Evolutionary conservation across 2,329 filamentous ascomycete genomes (phyloP).

Genomic region (Colletotrichum eleusines): DNA sequence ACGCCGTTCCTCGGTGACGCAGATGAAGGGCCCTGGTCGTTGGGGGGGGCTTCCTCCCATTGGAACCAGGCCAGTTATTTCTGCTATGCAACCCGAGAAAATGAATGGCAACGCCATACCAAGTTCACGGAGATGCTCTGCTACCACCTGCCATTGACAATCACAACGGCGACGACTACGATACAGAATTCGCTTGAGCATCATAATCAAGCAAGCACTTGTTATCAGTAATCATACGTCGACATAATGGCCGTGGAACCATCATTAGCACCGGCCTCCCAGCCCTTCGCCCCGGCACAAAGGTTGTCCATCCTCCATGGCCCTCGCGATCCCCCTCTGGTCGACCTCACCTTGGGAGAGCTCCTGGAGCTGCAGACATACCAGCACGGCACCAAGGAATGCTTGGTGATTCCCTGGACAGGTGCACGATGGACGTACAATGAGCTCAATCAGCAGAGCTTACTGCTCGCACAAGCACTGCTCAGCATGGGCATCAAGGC

Average conservation of each 20-base stretch:
- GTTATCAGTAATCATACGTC: not conserved
- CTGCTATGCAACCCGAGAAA: constrained; percentile 25
- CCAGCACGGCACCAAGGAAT: constrained; percentile 74
- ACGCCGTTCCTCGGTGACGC: constrained; percentile 39
- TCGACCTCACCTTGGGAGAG: constrained; percentile 79
- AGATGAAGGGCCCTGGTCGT: constrained; percentile 28
- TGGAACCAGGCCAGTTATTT: constrained; percentile 31
- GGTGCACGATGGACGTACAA: constrained; percentile 79
- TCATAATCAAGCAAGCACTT: constrained; percentile 1
- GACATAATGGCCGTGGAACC: constrained; percentile 48
- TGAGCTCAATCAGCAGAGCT: constrained; percentile 72
- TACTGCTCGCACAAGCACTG: constrained; percentile 73
- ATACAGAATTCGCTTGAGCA: constrained; percentile 8
- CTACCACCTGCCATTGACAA: constrained; percentile 30
- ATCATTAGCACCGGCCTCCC: constrained; percentile 45
- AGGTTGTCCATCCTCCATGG: constrained; percentile 74
- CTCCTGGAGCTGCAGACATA: constrained; percentile 78
- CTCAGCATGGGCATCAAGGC: constrained; percentile 74
- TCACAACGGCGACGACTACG: constrained; percentile 2
- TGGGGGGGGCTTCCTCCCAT: not conserved
- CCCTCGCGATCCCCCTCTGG: constrained; percentile 74
- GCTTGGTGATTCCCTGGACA: constrained; percentile 81
- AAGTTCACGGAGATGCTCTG: constrained; percentile 12
- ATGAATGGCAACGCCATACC: constrained; percentile 14
- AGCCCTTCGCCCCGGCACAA: constrained; percentile 50